Evolutionary conservation across 352 stramenopile species (phyloP).

Genomic region (Pythium chondricola): DNA sequence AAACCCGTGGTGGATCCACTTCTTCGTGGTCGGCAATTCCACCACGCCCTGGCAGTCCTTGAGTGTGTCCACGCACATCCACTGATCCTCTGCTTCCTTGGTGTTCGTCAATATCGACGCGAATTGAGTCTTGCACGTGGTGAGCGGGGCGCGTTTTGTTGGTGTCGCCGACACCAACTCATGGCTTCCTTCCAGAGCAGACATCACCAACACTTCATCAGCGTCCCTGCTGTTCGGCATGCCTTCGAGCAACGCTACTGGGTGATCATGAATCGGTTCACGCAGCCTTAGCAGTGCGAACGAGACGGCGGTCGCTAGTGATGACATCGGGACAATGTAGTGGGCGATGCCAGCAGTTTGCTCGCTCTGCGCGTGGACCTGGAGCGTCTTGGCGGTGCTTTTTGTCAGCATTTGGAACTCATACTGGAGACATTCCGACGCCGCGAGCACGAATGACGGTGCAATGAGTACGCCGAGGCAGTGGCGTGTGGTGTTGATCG

Average conservation of each 20-base stretch:
- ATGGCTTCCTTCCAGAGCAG: too few relatives aligned
- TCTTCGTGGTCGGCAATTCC: background rate
- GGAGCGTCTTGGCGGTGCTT: background rate
- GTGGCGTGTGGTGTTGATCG: background rate
- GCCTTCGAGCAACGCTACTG: slow-evolving; percentile 4
- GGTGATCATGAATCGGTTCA: background rate
- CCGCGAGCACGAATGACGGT: slow-evolving; percentile 11
- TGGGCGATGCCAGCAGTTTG: background rate
- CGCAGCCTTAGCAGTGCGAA: slow-evolving; percentile 4
- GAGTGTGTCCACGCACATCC: slow-evolving; percentile 12
- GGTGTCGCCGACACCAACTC: too few relatives aligned
- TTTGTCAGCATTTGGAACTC: background rate
- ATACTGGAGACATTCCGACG: slow-evolving; percentile 13
- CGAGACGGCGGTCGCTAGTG: background rate
- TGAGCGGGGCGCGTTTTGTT: background rate
- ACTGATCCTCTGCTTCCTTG: slow-evolving; percentile 1
- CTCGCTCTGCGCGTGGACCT: background rate
- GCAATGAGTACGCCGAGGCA: slow-evolving; percentile 16
- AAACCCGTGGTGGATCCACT: slow-evolving; percentile 7
- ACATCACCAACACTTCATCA: background rate
- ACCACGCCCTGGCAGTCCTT: background rate
- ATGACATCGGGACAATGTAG: background rate
- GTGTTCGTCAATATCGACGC: background rate
- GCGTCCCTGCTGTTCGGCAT: background rate
- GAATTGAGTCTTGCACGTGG: background rate